Percentiles rank a stretch among this genome's conserved stretches.
Evolutionary conservation across 768 basidiomycete species (phyloP).

Genomic region (Cystobasidium tubakii): DNA sequence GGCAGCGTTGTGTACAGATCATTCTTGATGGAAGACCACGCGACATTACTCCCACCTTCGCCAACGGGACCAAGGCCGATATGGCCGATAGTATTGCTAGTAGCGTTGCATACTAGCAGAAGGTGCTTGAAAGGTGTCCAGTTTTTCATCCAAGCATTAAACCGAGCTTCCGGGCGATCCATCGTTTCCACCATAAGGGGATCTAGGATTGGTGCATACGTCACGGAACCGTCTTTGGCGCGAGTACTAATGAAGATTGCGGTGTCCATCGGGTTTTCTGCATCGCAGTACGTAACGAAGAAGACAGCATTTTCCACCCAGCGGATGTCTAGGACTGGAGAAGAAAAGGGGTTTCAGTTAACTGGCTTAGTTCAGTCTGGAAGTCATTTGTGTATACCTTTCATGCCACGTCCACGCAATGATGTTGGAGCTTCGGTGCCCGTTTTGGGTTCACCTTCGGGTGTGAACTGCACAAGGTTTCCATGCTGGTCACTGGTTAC

Average conservation of each 20-base stretch:
- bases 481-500: slow-evolving; percentile 48
- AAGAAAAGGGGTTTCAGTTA: not conserved
- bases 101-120: slow-evolving; percentile 47
- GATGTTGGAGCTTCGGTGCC: slow-evolving; percentile 46
- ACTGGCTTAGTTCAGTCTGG: not conserved
- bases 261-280: slow-evolving; percentile 38
- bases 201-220: slow-evolving; percentile 18
- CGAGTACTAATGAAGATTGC: slow-evolving; percentile 46
- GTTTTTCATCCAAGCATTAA: slow-evolving; percentile 41
- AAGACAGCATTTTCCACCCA: slow-evolving; percentile 54
- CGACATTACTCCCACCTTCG: slow-evolving; percentile 1
- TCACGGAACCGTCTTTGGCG: slow-evolving; percentile 38
- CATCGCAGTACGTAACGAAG: slow-evolving; percentile 48
- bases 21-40: slow-evolving; percentile 32
- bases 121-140: slow-evolving; percentile 51
- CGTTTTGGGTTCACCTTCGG: slow-evolving; percentile 50
- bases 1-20: slow-evolving; percentile 39
- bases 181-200: slow-evolving; percentile 30
- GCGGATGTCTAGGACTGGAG: slow-evolving; percentile 41
- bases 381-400: not conserved
- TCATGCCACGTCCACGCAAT: slow-evolving; percentile 33
- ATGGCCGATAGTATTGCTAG: slow-evolving; percentile 41
- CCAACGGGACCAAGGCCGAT: slow-evolving; percentile 26
- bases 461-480: slow-evolving; percentile 49
- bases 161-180: slow-evolving; percentile 31